Evolutionary conservation across 805 yeast species (phyloP), one percentile per base, ranked within the genome.

Genomic region (Candida verbasci): DNA sequence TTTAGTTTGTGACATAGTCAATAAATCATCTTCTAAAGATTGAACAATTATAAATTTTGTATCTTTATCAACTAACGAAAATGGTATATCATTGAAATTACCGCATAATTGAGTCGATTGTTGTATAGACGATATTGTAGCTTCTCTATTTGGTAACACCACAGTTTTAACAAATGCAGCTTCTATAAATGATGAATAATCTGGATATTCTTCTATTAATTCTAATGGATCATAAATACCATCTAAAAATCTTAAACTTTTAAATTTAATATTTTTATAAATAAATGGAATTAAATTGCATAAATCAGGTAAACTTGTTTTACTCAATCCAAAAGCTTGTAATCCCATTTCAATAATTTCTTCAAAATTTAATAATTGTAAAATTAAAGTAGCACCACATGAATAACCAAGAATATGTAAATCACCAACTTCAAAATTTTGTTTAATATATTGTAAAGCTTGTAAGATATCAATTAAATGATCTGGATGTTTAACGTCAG

Each of bases 351-450:
- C 37, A 9, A 58, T 21, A 4, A 60, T 47, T 21, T 48, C 42
- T 12, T 27, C 35, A 35, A 41, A 50, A 34, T 62, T 58, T 9
- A 74, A 45, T n/a, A 73, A 44, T 47, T 83, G 89, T 24, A 79
- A 62, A 4, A 71, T 61, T 31, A 84, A 50, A 1, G 84, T 78
- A 1, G 89, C 86, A 2, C 96, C 96, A 4, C 79, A 93, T 1
- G 93, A 82, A 58, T 86, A 95, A 0, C 95, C 96, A 9, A 75
- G 63, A 0, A 65, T 11, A 50, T 47, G 57, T n/a, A 55, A 21
- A 4, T 42, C 33, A 3, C 34, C 37, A 18, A 26, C 9, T 17
- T 16, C 5, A 12, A 24, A 31, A 17, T 31, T 17, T 22, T 7
- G 43, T 3, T 57, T 55, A 3, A 66, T 29, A 35, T 3, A 28